A percentile compares a stretch with the other conserved stretches of the same genome.
Conservation (phyloP, 768 basidiomycete genomes). For the Hebeloma cylindrosporum region DNA sequence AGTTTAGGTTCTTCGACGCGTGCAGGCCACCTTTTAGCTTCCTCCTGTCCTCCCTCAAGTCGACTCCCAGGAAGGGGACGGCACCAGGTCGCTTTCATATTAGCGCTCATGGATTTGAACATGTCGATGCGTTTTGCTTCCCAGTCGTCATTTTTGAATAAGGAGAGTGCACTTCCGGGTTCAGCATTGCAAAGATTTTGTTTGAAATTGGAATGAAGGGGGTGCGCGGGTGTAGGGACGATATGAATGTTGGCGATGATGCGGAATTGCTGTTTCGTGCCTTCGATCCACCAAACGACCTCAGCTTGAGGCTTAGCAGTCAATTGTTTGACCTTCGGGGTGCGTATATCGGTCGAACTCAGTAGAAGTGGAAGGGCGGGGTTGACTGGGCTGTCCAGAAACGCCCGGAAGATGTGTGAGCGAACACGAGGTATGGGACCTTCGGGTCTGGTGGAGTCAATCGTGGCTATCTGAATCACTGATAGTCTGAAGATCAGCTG, state of each 20-base stretch:
- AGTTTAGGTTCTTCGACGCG: slow-evolving; percentile 42
- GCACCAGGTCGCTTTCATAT: slow-evolving; percentile 73
- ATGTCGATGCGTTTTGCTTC: slow-evolving; percentile 58
- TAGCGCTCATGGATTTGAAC: slow-evolving; percentile 58
- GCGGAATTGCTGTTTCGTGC: slow-evolving; percentile 72
- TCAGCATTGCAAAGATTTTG: slow-evolving; percentile 20
- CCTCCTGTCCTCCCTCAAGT: slow-evolving; percentile 52
- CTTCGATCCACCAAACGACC: slow-evolving; percentile 72
- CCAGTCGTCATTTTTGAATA: slow-evolving; percentile 56
- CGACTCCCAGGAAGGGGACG: slow-evolving; percentile 63
- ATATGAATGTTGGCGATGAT: slow-evolving; percentile 57
- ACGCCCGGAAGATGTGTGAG: slow-evolving; percentile 59
- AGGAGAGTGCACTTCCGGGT: slow-evolving; percentile 25
- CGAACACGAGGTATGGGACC: slow-evolving; percentile 57
- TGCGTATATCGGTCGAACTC: slow-evolving; percentile 69
- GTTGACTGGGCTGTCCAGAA: slow-evolving; percentile 43
- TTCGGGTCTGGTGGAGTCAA: slow-evolving; percentile 36
- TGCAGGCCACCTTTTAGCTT: slow-evolving; percentile 61
- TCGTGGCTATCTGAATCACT: slow-evolving; percentile 65
- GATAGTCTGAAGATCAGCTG: neutral
- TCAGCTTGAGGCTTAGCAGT: slow-evolving; percentile 51
- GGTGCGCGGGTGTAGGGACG: slow-evolving; percentile 48
- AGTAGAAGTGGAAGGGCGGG: slow-evolving; percentile 61
- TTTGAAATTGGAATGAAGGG: slow-evolving; percentile 35
- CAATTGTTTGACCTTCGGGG: slow-evolving; percentile 65